These are phyloP conservation scores for Casuarina cunninghamiana DNA, from an alignment of 306 rosid genomes.

Conservation along the genomic window DNA sequence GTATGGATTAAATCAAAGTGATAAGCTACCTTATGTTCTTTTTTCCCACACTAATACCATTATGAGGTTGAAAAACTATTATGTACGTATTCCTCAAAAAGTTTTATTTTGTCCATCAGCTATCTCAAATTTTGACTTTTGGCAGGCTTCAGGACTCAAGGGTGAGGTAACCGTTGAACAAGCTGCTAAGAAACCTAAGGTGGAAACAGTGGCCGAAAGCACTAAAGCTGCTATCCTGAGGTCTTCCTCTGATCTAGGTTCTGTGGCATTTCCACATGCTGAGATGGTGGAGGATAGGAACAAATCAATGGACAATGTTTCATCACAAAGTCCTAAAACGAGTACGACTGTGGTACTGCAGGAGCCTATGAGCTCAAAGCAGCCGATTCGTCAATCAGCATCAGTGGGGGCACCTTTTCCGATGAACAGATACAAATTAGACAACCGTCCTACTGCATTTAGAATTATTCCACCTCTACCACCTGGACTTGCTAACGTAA, in stretches of 20 bases:
- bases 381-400: constrained; percentile 47
- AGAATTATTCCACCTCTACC: constrained; percentile 82
- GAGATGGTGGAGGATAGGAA: constrained; percentile 51
- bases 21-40: not conserved
- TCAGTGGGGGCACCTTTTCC: constrained; percentile 42
- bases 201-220: constrained; percentile 46
- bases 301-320: constrained; percentile 38
- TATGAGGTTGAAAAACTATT: constrained; percentile 5
- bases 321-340: constrained; percentile 61
- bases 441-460: constrained; percentile 76
- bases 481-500: constrained; percentile 70
- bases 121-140: constrained; percentile 27
- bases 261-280: constrained; percentile 44
- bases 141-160: constrained; percentile 76
- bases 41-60: constrained; percentile 5
- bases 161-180: constrained; percentile 60
- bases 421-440: constrained; percentile 70
- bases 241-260: constrained; percentile 45
- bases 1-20: not conserved
- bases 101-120: not conserved
- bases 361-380: constrained; percentile 61
- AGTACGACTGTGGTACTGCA: constrained; percentile 41
- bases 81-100: not conserved
- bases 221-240: constrained; percentile 55
- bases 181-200: constrained; percentile 75